These are phyloP conservation scores for Cadophora sp. DNA, from an alignment of 2,329 filamentous ascomycete genomes.

Conservation along the genomic window DNA sequence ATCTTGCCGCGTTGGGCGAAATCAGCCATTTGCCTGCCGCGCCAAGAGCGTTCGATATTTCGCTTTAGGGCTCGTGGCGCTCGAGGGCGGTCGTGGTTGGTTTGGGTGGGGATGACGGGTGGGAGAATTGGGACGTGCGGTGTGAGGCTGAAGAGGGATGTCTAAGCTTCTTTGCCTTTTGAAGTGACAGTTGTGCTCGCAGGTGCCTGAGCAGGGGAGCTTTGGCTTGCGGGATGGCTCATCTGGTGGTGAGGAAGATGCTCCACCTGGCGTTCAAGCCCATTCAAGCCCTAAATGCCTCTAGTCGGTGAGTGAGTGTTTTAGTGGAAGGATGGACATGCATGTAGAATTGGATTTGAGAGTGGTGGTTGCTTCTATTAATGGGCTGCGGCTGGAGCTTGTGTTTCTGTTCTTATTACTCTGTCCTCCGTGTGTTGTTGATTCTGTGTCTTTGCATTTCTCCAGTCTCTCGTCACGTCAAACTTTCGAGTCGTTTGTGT, in stretches of 20 bases:
- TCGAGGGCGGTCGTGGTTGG: background rate
- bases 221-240: background rate
- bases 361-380: background rate
- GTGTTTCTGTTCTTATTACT: background rate
- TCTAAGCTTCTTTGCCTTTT: background rate
- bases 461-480: background rate
- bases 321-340: background rate
- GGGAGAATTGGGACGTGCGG: background rate
- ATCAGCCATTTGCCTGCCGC: background rate
- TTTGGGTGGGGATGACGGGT: background rate
- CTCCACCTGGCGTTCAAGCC: no score
- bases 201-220: background rate
- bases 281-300: no score
- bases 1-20: background rate
- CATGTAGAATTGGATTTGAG: background rate
- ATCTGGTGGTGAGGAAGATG: no score
- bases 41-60: constrained; percentile 2
- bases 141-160: background rate
- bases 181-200: background rate
- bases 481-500: background rate
- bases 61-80: background rate
- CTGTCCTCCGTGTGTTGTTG: background rate
- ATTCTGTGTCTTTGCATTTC: background rate
- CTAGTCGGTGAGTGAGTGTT: background rate
- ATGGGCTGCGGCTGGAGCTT: background rate